Evolutionary conservation across 2,329 filamentous ascomycete species (phyloP).

Genomic region (Ceratocystis cubensis): DNA sequence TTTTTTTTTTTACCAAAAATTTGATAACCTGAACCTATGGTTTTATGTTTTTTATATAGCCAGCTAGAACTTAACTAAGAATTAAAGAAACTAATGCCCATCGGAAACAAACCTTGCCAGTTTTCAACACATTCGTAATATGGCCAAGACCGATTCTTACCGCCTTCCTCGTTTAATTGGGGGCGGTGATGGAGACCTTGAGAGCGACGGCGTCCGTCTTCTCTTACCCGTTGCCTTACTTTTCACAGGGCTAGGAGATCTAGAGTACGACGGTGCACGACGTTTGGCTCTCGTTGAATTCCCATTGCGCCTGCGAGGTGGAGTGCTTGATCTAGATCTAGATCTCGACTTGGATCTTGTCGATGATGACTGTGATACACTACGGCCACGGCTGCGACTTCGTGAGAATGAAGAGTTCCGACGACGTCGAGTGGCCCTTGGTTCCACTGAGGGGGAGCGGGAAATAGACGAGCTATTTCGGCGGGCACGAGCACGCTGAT

Average conservation of each 20-base stretch:
- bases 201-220: conserved; percentile 19
- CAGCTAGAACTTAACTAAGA: too few species aligned
- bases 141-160: not conserved
- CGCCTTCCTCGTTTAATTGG: conserved; percentile 21
- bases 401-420: conserved; percentile 19
- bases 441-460: conserved; percentile 19
- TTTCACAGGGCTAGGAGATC: conserved; percentile 15
- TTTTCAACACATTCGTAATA: too few species aligned
- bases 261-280: conserved; percentile 8
- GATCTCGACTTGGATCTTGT: conserved; percentile 9
- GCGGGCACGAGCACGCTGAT: conserved; percentile 13
- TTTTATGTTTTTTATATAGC: not conserved
- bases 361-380: conserved; percentile 20
- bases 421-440: not conserved
- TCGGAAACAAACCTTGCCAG: too few species aligned
- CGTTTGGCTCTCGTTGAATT: not conserved
- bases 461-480: conserved; percentile 15
- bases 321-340: conserved; percentile 22
- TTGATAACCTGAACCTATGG: not conserved
- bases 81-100: too few species aligned
- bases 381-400: conserved; percentile 18
- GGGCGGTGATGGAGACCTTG: conserved; percentile 21
- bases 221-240: conserved; percentile 7
- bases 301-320: conserved; percentile 20
- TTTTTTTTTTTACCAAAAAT: not conserved